Evolutionary conservation across 208 protist genomes (phyloP).

Genomic region (Zelonia costaricensis): DNA sequence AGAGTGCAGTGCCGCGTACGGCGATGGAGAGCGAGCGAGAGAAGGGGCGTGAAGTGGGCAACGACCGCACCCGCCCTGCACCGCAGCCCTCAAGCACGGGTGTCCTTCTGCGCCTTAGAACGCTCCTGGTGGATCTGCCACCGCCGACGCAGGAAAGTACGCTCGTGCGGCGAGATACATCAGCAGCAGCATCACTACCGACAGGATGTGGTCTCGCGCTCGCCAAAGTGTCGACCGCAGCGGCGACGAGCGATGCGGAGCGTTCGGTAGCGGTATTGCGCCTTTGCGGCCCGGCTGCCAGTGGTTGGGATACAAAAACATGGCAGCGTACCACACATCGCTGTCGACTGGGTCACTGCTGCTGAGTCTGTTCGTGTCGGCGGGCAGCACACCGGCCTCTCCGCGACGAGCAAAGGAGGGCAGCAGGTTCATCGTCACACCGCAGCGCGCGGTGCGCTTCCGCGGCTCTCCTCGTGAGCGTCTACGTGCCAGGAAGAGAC

Average conservation of each 20-base stretch:
- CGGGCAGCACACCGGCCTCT: no score
- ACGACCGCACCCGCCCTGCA: neutral
- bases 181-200: constrained; percentile 4
- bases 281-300: constrained; percentile 55
- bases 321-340: constrained; percentile 75
- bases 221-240: neutral
- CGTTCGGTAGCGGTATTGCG: constrained; percentile 25
- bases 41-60: no score
- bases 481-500: neutral
- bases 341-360: constrained; percentile 47
- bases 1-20: no score
- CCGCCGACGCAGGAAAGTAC: neutral
- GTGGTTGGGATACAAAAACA: constrained; percentile 83
- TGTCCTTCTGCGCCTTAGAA: neutral
- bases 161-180: constrained; percentile 6
- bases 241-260: constrained; percentile 14
- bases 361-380: constrained; percentile 30
- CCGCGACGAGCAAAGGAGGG: neutral
- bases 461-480: no score
- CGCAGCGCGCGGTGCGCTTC: no score
- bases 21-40: no score
- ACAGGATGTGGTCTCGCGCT: constrained; percentile 13
- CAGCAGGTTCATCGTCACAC: neutral
- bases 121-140: neutral
- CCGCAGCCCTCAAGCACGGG: neutral